These are phyloP conservation scores for Rhododendron williamsianum DNA, from an alignment of 148 eudicot genomes.

Conservation along the genomic window DNA sequence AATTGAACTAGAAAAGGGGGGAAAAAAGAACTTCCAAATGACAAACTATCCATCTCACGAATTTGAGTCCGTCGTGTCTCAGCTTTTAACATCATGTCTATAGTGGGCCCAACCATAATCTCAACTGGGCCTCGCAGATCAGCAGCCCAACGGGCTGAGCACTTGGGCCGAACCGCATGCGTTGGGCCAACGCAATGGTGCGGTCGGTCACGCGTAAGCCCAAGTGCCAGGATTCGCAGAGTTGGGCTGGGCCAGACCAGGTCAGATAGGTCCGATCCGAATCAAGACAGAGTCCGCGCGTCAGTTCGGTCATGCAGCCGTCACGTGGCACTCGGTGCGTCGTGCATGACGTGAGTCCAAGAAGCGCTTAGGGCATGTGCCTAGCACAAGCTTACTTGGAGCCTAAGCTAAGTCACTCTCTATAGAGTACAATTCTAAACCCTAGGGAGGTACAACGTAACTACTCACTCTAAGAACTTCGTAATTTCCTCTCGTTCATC, in stretches of 20 bases:
- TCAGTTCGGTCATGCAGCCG: neutral
- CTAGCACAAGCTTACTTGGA: neutral
- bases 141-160: neutral
- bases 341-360: neutral
- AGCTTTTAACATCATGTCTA: neutral
- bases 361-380: neutral
- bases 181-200: neutral
- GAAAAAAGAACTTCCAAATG: neutral
- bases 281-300: neutral
- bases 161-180: neutral
- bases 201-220: neutral
- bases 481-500: no score
- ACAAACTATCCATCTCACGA: neutral
- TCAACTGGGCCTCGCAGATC: neutral
- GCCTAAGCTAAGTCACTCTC: neutral
- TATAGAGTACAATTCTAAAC: neutral
- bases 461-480: neutral
- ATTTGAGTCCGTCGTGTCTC: neutral
- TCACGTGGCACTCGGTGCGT: neutral
- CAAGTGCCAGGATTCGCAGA: neutral
- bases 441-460: neutral
- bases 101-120: neutral
- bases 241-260: neutral
- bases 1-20: neutral
- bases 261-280: neutral